phyloP scores from a whole-genome alignment of 1,139 yeast species.

The Martiniozyma asiatica region DNA sequence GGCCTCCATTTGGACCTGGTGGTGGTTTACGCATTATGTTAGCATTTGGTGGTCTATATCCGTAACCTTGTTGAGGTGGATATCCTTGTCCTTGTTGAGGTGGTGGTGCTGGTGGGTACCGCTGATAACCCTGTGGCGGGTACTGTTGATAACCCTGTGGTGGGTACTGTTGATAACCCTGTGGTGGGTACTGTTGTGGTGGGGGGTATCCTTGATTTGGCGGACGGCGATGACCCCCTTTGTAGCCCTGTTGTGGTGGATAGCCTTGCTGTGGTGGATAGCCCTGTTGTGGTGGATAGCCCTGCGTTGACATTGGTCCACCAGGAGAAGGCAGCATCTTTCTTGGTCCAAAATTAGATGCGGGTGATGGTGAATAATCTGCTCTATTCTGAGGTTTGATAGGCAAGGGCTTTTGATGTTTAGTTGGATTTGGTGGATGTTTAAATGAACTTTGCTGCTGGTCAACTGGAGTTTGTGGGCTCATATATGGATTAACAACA shows the following conservation, averaged over 20 bases:
- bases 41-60: slow-evolving; percentile 3
- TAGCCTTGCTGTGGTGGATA: slow-evolving; percentile 1
- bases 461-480: slow-evolving; percentile 10
- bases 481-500: slow-evolving; percentile 8
- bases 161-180: neutral
- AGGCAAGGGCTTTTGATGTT: neutral
- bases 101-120: slow-evolving; percentile 1
- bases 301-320: neutral
- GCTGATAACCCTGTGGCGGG: neutral
- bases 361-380: slow-evolving; percentile 4
- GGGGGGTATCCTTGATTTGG: neutral
- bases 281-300: slow-evolving; percentile 1
- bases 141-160: slow-evolving; percentile 1
- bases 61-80: slow-evolving; percentile 3
- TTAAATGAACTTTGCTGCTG: no score
- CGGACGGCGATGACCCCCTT: neutral
- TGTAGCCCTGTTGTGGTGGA: slow-evolving; percentile 1
- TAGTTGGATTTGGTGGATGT: no score
- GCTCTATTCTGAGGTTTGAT: neutral
- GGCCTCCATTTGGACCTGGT: slow-evolving; percentile 1
- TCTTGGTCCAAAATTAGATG: slow-evolving; percentile 1
- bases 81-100: slow-evolving; percentile 6
- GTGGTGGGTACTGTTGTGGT: neutral
- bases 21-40: slow-evolving; percentile 8
- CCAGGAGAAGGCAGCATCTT: slow-evolving; percentile 1